Conservation (phyloP, 495 filamentous ascomycete genomes). For the Podospora didyma region DNA sequence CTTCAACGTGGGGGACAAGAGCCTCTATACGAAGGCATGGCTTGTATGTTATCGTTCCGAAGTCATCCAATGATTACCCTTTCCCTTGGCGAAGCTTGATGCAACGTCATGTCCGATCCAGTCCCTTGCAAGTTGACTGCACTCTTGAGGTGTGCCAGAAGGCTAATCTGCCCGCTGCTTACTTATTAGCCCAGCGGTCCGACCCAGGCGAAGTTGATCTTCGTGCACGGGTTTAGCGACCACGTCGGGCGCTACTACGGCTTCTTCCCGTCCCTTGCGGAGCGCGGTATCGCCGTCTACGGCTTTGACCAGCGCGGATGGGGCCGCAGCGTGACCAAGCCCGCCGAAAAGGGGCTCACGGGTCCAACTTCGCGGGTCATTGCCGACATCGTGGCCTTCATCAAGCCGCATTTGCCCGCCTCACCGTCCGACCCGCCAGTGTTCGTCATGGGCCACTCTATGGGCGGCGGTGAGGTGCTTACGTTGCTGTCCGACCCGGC, state of each 20-base stretch:
- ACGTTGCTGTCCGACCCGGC: constrained; percentile 37
- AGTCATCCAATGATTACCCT: neutral
- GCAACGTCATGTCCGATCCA: neutral
- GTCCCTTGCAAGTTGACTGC: no score
- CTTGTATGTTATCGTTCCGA: constrained; percentile 50
- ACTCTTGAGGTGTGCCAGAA: neutral
- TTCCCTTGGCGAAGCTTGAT: neutral
- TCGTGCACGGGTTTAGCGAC: constrained; percentile 87
- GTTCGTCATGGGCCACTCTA: constrained; percentile 83
- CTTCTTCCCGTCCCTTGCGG: constrained; percentile 65
- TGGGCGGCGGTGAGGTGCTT: constrained; percentile 71
- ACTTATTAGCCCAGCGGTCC: constrained; percentile 42
- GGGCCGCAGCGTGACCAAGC: constrained; percentile 47
- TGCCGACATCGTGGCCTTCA: constrained; percentile 70
- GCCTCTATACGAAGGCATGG: constrained; percentile 84
- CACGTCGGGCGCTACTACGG: constrained; percentile 70
- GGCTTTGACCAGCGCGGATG: constrained; percentile 77
- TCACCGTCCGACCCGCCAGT: constrained; percentile 44
- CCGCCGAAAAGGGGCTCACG: constrained; percentile 58
- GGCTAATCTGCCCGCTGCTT: neutral
- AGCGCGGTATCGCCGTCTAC: constrained; percentile 66
- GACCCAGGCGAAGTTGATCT: constrained; percentile 63
- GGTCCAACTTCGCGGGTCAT: constrained; percentile 69
- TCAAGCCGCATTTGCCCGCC: constrained; percentile 39
- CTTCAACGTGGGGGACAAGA: constrained; percentile 51